A percentile compares a stretch with the other conserved stretches of the same genome.
Conservation (phyloP, 768 basidiomycete species). For the Tylopilus felleus region DNA sequence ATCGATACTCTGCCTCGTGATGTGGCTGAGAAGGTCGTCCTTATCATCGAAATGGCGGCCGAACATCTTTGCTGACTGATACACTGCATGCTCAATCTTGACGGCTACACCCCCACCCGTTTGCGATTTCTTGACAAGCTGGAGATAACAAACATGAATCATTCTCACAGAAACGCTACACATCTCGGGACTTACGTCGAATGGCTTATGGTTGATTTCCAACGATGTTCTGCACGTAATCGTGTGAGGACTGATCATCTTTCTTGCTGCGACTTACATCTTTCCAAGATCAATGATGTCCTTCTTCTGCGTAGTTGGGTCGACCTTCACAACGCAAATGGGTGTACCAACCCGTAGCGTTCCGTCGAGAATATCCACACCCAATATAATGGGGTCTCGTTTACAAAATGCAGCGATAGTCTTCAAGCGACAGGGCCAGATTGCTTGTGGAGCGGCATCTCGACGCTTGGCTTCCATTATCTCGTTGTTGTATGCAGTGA, state of each 20-base stretch:
- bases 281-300: slow-evolving; percentile 91
- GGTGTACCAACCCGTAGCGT: slow-evolving; percentile 90
- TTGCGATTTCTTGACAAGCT: slow-evolving; percentile 91
- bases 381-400: slow-evolving; percentile 95
- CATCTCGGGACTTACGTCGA: slow-evolving; percentile 52
- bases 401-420: slow-evolving; percentile 93
- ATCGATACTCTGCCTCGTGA: slow-evolving; percentile 92
- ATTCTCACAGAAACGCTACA: background rate
- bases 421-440: slow-evolving; percentile 95
- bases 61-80: slow-evolving; percentile 93
- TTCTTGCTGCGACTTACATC: slow-evolving; percentile 56
- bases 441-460: slow-evolving; percentile 91
- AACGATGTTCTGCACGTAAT: slow-evolving; percentile 69
- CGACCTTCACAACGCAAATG: slow-evolving; percentile 90
- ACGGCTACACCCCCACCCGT: slow-evolving; percentile 96
- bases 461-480: slow-evolving; percentile 88
- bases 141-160: slow-evolving; percentile 5
- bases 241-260: slow-evolving; percentile 3
- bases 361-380: slow-evolving; percentile 95
- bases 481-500: slow-evolving; percentile 90
- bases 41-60: slow-evolving; percentile 96
- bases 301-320: slow-evolving; percentile 82
- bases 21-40: slow-evolving; percentile 88
- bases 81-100: slow-evolving; percentile 97
- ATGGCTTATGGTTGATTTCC: slow-evolving; percentile 94